phyloP scores from a whole-genome alignment of 345 rosid species.

The Xanthoceras sorbifolium region DNA sequence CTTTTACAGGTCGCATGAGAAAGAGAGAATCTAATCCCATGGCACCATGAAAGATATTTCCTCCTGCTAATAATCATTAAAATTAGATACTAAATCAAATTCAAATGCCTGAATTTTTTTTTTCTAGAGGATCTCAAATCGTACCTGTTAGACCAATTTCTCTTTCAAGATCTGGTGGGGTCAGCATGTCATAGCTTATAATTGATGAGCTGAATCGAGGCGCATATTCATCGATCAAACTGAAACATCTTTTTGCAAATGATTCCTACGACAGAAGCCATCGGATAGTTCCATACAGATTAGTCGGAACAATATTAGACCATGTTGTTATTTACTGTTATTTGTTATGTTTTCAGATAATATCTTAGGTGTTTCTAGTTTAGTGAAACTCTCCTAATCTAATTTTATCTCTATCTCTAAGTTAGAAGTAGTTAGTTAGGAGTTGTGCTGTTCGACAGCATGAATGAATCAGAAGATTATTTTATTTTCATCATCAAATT shows the following conservation, averaged over 20 bases:
- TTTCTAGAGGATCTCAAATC: neutral
- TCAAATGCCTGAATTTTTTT: neutral
- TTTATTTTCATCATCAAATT: no score
- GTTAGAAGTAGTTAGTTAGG: no score
- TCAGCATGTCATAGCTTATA: slow-evolving; percentile 63
- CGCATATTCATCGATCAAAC: slow-evolving; percentile 45
- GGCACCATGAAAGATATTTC: slow-evolving; percentile 61
- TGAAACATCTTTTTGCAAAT: slow-evolving; percentile 49
- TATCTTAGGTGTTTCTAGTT: no score
- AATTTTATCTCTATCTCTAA: no score
- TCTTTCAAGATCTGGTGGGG: slow-evolving; percentile 73
- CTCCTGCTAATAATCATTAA: slow-evolving; percentile 38
- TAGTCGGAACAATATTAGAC: neutral
- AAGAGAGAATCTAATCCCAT: slow-evolving; percentile 61
- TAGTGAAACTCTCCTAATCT: no score
- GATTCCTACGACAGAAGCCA: slow-evolving; percentile 34
- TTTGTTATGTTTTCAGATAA: no score
- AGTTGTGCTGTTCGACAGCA: no score
- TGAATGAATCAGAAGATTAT: no score
- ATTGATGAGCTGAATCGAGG: slow-evolving; percentile 60
- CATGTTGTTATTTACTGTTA: no score
- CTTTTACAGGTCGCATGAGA: slow-evolving; percentile 63
- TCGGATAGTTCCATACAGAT: neutral
- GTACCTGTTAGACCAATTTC: slow-evolving; percentile 65
- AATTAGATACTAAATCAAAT: neutral